Conservation (phyloP, 768 basidiomycete genomes). For the Leucocoprinus leucothites region DNA sequence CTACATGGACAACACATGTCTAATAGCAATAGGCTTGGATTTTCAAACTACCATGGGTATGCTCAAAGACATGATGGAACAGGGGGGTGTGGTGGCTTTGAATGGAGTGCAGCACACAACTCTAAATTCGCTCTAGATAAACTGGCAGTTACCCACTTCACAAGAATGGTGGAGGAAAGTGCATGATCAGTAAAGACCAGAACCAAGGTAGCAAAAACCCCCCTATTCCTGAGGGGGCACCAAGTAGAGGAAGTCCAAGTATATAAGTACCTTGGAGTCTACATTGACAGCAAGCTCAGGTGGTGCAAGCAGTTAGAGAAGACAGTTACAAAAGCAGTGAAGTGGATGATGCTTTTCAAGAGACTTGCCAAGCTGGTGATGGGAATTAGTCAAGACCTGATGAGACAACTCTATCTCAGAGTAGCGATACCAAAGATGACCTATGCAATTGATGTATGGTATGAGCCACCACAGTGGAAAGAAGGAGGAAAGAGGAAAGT, state of each 20-base stretch:
- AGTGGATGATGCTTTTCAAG: conserved; percentile 15
- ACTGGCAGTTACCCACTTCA: conserved; percentile 24
- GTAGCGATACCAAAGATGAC: conserved; percentile 24
- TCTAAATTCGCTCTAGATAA: conserved; percentile 29
- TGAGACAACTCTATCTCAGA: conserved; percentile 21
- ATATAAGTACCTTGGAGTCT: conserved; percentile 26
- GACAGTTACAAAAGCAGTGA: conserved; percentile 13
- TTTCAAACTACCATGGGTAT: conserved; percentile 19
- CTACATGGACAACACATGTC: conserved; percentile 27
- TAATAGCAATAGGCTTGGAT: conserved; percentile 20
- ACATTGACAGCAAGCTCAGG: conserved; percentile 19
- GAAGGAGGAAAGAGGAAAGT: not conserved
- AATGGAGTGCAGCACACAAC: conserved; percentile 26
- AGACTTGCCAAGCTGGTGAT: conserved; percentile 11
- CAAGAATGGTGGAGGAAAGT: not conserved
- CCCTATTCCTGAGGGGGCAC: conserved; percentile 8
- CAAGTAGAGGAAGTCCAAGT: conserved; percentile 12
- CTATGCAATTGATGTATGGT: conserved; percentile 24
- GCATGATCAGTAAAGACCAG: not conserved
- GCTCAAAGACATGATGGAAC: conserved; percentile 24
- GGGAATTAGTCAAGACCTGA: conserved; percentile 17
- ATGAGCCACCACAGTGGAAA: conserved; percentile 12
- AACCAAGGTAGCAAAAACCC: not conserved
- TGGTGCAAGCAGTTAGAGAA: conserved; percentile 13
- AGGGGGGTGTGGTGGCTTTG: conserved; percentile 19